Percentiles rank a stretch among this genome's conserved stretches.
phyloP scores from a whole-genome alignment of 805 yeast genomes.

The Pichia ethanolica region DNA sequence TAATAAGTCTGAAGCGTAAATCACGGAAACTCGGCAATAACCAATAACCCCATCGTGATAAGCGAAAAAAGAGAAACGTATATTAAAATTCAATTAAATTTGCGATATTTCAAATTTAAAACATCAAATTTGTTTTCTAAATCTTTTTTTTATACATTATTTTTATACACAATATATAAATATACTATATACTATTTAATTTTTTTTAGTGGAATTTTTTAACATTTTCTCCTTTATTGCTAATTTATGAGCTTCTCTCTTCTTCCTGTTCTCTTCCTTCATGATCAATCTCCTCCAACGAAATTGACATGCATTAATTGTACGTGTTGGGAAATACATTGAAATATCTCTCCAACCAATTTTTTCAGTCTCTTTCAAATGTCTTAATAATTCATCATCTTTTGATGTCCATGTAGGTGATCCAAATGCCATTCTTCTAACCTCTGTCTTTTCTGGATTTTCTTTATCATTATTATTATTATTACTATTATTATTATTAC shows the following conservation, averaged over 20 bases:
- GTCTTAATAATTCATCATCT: slow-evolving; percentile 65
- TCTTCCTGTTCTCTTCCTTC: slow-evolving; percentile 3
- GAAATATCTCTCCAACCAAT: slow-evolving; percentile 89
- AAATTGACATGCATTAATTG: slow-evolving; percentile 86
- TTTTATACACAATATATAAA: no score
- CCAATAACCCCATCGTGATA: no score
- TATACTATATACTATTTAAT: no score
- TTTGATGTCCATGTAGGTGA: slow-evolving; percentile 66
- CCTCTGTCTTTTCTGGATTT: not conserved
- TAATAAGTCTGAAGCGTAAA: no score
- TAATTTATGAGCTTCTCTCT: not conserved
- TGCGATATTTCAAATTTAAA: no score
- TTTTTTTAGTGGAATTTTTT: no score
- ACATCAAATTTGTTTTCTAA: no score
- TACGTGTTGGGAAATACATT: slow-evolving; percentile 65
- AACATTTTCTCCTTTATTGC: not conserved
- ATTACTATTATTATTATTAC: not conserved
- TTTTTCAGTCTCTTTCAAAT: slow-evolving; percentile 71
- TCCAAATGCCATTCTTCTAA: slow-evolving; percentile 8
- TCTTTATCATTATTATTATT: not conserved
- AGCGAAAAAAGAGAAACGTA: no score
- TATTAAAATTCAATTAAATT: no score
- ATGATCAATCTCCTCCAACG: slow-evolving; percentile 67
- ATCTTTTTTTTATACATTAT: no score
- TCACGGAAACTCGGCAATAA: no score